Evolutionary conservation across 495 filamentous ascomycete genomes (phyloP), one percentile per base, ranked within the genome.

Genomic region (Tuber indicum): DNA sequence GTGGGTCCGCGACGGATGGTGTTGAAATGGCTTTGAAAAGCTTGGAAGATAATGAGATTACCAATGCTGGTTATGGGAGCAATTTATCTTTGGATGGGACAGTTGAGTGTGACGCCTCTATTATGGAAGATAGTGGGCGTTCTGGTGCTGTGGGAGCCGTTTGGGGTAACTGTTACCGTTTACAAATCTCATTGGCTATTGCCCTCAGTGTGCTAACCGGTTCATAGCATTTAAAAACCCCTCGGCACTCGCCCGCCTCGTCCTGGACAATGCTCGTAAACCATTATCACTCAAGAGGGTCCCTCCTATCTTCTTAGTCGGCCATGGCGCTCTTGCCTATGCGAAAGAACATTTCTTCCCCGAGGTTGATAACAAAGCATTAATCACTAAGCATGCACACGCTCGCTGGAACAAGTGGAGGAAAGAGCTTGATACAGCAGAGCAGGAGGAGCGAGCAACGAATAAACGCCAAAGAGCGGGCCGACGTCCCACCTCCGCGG

Each of bases 1-100:
- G 96, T 7, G 93, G 90, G 26, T 88, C 89, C 71, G 93, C 94
- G 6, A 86, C 96, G 39, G 93, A 98, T 77, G 96, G 96, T n/a
- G 94, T 97, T 44, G 96, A 98, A 84, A 90, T 92, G 72, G 94
- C 96, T 43, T 89, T 99, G 76, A 92, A 90, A 81, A 87, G 91
- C 26, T 88, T 99, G 52, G 96, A 99, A 84, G 92, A 99, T 82
- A 90, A 91, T 70, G 93, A 97, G 79, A 97, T 99, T 81, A 98
- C 96, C 39, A 99, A 99, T 84, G 91, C 94, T 23, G 96, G 96
- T 23, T 98, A 91, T 81, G 96, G 96, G 46, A 98, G 96, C 85
- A 99, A 99, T 81, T 85, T 98, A n/a, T 89, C 91, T 71, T 91
- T 94, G 72, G 91, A 98, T 78, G 96, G 96, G 4, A 89, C 90